Conservation (phyloP, 1,139 yeast species). For the Magnusiomyces paraingens region DNA sequence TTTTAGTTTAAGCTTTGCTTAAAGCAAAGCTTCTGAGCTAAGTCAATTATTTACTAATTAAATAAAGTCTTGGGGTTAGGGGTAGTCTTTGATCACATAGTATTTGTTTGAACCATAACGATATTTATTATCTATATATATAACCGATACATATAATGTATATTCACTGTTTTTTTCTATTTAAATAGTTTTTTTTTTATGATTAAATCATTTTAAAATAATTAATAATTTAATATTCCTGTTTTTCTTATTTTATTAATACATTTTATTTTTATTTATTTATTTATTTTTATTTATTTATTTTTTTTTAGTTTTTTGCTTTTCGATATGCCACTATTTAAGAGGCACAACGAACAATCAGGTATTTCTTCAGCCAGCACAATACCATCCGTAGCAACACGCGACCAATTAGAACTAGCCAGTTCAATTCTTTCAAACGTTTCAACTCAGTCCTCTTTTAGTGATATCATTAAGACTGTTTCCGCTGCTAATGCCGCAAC, state of each 20-base stretch:
- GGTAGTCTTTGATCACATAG: too few species aligned
- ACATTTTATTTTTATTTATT: neutral
- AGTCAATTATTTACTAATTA: too few species aligned
- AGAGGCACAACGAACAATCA: neutral
- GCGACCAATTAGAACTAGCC: slow-evolving; percentile 1
- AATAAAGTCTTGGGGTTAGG: too few species aligned
- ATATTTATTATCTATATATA: neutral
- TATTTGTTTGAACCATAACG: too few species aligned
- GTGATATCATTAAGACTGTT: slow-evolving; percentile 16
- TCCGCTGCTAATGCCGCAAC: slow-evolving; percentile 15
- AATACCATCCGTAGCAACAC: neutral
- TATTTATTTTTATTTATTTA: too few species aligned
- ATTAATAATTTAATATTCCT: too few species aligned
- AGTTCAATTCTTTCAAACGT: slow-evolving; percentile 5
- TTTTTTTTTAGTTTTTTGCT: too few species aligned
- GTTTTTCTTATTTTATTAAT: neutral
- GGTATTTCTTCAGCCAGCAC: neutral
- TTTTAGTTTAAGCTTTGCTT: too few species aligned
- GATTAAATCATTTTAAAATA: neutral
- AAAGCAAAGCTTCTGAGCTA: too few species aligned
- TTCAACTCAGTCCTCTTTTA: slow-evolving; percentile 17
- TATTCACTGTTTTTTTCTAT: neutral
- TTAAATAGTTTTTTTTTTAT: neutral
- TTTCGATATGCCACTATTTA: too few species aligned
- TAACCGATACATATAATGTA: too few species aligned